Conservation (phyloP, 2,329 filamentous ascomycete genomes). For the Thelonectria olida region DNA sequence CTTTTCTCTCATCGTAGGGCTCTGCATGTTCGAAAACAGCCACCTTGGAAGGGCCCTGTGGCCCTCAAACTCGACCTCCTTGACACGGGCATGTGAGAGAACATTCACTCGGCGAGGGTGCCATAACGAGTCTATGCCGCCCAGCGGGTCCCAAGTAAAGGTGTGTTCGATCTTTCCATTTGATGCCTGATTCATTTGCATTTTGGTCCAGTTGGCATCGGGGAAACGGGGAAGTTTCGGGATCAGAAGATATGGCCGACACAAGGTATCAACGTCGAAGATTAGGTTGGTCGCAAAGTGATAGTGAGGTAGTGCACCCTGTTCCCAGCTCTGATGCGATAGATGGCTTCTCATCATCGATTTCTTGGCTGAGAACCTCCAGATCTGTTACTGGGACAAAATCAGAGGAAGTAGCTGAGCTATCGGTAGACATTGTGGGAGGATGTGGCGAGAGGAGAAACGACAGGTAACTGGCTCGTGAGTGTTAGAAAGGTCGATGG, state of each 20-base stretch:
- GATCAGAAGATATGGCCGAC: slow-evolving; percentile 17
- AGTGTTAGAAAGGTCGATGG: too few relatives aligned
- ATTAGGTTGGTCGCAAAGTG: background rate
- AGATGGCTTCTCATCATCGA: background rate
- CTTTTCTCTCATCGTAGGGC: slow-evolving; percentile 13
- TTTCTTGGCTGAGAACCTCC: background rate
- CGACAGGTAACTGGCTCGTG: too few relatives aligned
- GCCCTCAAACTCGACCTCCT: slow-evolving; percentile 16
- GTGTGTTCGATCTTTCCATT: background rate
- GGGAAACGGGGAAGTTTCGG: slow-evolving; percentile 12
- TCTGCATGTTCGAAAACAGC: slow-evolving; percentile 27
- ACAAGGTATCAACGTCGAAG: slow-evolving; percentile 9
- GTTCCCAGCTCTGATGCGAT: background rate
- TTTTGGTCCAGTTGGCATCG: slow-evolving; percentile 2
- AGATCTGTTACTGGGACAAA: too few relatives aligned
- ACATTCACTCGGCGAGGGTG: slow-evolving; percentile 16
- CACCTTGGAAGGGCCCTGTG: slow-evolving; percentile 2
- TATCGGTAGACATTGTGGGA: too few relatives aligned
- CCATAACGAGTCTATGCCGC: slow-evolving; percentile 3
- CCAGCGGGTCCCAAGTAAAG: slow-evolving; percentile 5
- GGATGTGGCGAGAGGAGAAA: too few relatives aligned
- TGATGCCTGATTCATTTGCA: background rate
- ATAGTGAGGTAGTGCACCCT: background rate
- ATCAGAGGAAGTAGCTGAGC: too few relatives aligned
- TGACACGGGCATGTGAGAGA: slow-evolving; percentile 4